These are phyloP conservation scores for Xylariaceae sp. DNA, from an alignment of 2,329 filamentous ascomycete genomes.

Conservation along the genomic window DNA sequence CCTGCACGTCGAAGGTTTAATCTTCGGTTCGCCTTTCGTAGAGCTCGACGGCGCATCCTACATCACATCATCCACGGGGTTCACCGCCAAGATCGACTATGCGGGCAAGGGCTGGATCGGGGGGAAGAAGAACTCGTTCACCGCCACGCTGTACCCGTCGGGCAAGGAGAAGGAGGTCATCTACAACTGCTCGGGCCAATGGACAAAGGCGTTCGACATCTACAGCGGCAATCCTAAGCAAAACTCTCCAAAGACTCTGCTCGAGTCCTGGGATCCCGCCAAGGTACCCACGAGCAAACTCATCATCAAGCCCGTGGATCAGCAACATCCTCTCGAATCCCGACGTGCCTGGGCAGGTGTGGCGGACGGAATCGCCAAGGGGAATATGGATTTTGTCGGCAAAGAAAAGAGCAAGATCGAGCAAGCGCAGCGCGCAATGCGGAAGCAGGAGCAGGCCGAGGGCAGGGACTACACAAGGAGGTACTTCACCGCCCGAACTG, in stretches of 20 bases:
- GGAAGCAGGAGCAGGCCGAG: constrained; percentile 52
- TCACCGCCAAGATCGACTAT: constrained; percentile 46
- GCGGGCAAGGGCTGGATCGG: constrained; percentile 44
- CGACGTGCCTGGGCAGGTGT: constrained; percentile 79
- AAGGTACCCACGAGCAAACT: constrained; percentile 26
- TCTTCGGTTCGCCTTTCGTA: constrained; percentile 47
- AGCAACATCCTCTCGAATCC: constrained; percentile 79
- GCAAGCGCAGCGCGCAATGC: constrained; percentile 73
- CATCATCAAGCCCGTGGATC: constrained; percentile 50
- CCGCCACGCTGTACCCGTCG: constrained; percentile 41
- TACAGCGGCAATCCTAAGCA: constrained; percentile 29
- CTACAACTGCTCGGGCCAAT: constrained; percentile 40
- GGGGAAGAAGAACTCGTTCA: constrained; percentile 47
- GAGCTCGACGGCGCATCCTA: constrained; percentile 46
- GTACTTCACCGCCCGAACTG: constrained; percentile 66
- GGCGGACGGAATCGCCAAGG: constrained; percentile 65
- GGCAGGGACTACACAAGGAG: constrained; percentile 75
- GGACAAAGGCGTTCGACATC: constrained; percentile 42
- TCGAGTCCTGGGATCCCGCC: constrained; percentile 41
- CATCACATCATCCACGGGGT: constrained; percentile 45
- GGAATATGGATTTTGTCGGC: constrained; percentile 71
- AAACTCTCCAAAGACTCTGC: constrained; percentile 31
- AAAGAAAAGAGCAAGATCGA: constrained; percentile 78
- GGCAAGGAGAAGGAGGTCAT: constrained; percentile 36
- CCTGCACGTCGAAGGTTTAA: constrained; percentile 46